phyloP scores from a whole-genome alignment of 345 rosid genomes.

The Euclidium syriacum region DNA sequence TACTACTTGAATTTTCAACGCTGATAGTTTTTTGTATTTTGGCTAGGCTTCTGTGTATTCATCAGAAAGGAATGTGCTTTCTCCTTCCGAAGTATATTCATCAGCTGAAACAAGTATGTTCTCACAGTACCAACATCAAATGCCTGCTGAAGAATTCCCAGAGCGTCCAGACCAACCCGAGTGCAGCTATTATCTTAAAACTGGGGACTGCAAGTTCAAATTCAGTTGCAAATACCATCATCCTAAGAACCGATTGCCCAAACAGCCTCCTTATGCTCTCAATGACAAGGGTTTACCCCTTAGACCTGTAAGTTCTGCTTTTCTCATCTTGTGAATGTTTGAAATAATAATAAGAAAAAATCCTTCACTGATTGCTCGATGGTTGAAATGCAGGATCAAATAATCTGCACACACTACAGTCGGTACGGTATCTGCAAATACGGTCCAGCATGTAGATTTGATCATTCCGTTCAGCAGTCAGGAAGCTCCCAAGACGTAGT shows the following conservation, averaged over 20 bases:
- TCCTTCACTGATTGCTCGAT: neutral
- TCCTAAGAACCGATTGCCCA: constrained; percentile 54
- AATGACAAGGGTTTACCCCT: constrained; percentile 91
- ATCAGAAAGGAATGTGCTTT: constrained; percentile 45
- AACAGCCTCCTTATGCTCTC: constrained; percentile 46
- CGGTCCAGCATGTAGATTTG: constrained; percentile 73
- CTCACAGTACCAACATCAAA: constrained; percentile 44
- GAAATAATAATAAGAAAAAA: neutral
- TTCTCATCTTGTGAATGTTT: neutral
- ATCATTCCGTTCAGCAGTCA: constrained; percentile 33
- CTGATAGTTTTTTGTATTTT: constrained; percentile 1
- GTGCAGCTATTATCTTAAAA: constrained; percentile 69
- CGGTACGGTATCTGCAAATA: constrained; percentile 94
- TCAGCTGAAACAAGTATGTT: constrained; percentile 39
- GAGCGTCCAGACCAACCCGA: constrained; percentile 94
- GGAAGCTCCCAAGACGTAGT: constrained; percentile 11
- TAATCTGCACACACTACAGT: constrained; percentile 69
- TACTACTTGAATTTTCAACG: neutral
- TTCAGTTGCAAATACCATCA: constrained; percentile 86
- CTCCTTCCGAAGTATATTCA: constrained; percentile 38
- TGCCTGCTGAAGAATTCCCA: constrained; percentile 67
- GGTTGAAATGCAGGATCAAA: constrained; percentile 60
- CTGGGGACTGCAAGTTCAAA: constrained; percentile 87
- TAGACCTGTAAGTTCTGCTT: constrained; percentile 78
- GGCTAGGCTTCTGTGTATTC: constrained; percentile 52